phyloP scores from a whole-genome alignment of 192 early-diverging fungal species.

The Chytriomyces sp. region DNA sequence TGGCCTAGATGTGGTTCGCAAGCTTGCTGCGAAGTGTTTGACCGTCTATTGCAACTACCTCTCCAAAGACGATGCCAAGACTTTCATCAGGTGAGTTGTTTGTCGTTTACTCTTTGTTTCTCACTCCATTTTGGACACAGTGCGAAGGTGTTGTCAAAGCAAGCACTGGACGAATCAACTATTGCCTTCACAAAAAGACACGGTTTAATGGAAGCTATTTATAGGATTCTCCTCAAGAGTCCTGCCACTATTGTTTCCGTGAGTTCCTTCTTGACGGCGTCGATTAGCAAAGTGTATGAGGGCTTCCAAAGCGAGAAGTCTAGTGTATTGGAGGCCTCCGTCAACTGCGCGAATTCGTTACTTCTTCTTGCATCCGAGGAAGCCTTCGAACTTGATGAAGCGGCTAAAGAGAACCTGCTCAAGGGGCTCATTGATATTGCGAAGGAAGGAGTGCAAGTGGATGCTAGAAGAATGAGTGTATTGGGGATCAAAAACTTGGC shows the following conservation, averaged over 20 bases:
- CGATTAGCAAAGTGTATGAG: constrained; percentile 5
- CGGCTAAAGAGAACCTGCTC: background rate
- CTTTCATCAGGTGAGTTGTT: constrained; percentile 43
- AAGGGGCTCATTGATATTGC: constrained; percentile 1
- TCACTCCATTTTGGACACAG: background rate
- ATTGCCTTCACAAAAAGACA: constrained; percentile 14
- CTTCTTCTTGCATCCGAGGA: background rate
- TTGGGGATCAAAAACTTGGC: constrained; percentile 50
- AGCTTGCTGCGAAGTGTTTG: constrained; percentile 62
- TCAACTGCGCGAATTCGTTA: background rate
- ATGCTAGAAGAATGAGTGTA: constrained; percentile 46
- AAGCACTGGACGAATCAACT: constrained; percentile 4
- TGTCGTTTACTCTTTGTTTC: constrained; percentile 10
- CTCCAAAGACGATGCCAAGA: constrained; percentile 47
- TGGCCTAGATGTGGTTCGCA: constrained; percentile 51
- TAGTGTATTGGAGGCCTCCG: constrained; percentile 11
- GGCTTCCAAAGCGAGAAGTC: constrained; percentile 19
- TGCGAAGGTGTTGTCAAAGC: constrained; percentile 10
- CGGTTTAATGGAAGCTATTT: constrained; percentile 19
- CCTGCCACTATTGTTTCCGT: background rate
- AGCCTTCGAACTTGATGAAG: background rate
- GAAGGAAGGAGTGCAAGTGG: constrained; percentile 28
- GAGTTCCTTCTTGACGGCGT: background rate
- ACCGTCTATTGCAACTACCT: constrained; percentile 61
- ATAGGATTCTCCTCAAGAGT: constrained; percentile 10